Evolutionary conservation across 164 flowering plant species (phyloP), one percentile per base, ranked within the genome.

Genomic region (Piper longum): DNA sequence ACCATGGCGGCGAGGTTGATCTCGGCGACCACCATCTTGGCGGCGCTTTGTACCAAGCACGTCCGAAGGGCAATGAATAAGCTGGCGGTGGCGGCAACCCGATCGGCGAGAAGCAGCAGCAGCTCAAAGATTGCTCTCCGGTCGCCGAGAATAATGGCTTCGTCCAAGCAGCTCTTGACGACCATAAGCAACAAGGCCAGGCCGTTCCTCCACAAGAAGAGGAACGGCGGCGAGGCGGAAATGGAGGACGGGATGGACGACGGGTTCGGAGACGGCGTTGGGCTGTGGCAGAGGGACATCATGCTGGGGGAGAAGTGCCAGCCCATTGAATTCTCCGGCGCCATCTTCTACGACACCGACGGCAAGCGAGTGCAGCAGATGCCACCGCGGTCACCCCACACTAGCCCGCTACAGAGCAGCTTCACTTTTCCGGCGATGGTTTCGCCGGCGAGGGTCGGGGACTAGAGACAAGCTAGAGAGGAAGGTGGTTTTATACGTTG

Each of bases 261-360:
- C 60, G 60, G 60, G 41, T 74, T 65, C 43, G 88, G 77, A 9
- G 83, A 75, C 41, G 85, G 72, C 0, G 89, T 26, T 26, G 36
- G 74, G 18, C 17, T 86, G 39, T 85, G 89, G 89, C 84, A 81
- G 75, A 77, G 77, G 73, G 45, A 70, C 54, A 86, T 86, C 68
- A 52, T 84, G 80, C 80, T 86, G 89, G 92, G 92, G 13, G 92
- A 79, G 59, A 82, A 79, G 58, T 86, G 89, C 63, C 73, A 86
- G 80, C 89, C 89, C 68, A 71, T 79, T 74, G 82, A 82, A 70
- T 86, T 81, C 75, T 81, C 92, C n/a, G 92, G 89, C 13, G 89
- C 77, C 3, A 84, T 86, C 60, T 81, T 80, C 66, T 86, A 86
- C 60, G 89, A 86, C 54, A 57, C 64, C 18, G 56, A 60, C 41